Percentiles rank a stretch among this genome's conserved stretches.
Conservation (phyloP, 768 basidiomycete species). For the Collybia sordida region DNA sequence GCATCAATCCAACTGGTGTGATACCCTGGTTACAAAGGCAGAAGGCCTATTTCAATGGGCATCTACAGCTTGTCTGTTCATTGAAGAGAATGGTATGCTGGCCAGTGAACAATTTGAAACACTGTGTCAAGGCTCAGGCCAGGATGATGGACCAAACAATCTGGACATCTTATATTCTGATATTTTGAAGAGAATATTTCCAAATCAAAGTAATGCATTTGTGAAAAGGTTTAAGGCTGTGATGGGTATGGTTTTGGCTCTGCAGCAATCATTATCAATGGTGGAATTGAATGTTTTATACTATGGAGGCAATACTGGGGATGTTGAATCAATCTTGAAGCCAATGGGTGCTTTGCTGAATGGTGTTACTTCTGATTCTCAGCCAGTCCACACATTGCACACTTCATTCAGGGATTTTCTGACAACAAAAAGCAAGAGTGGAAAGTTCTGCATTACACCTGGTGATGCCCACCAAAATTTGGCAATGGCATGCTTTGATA, state of each 20-base stretch:
- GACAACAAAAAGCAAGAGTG: neutral
- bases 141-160: too few relatives aligned
- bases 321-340: neutral
- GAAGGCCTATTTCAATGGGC: slow-evolving; percentile 1
- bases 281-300: neutral
- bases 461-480: neutral
- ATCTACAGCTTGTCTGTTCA: neutral
- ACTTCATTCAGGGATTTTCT: neutral
- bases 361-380: neutral
- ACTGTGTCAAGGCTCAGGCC: too few relatives aligned
- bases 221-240: neutral
- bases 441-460: neutral
- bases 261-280: neutral
- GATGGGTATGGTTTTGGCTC: neutral
- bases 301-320: too few relatives aligned
- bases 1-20: neutral
- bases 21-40: neutral
- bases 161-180: neutral
- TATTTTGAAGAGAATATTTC: neutral
- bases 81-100: neutral
- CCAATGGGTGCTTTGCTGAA: neutral
- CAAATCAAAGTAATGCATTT: neutral
- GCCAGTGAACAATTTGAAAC: neutral
- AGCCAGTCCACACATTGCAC: too few relatives aligned
- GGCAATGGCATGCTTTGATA: too few relatives aligned